Base-by-base conservation (phyloP, 2,329 filamentous ascomycete genomes). In the Dendrostoma leiphaemia region DNA sequence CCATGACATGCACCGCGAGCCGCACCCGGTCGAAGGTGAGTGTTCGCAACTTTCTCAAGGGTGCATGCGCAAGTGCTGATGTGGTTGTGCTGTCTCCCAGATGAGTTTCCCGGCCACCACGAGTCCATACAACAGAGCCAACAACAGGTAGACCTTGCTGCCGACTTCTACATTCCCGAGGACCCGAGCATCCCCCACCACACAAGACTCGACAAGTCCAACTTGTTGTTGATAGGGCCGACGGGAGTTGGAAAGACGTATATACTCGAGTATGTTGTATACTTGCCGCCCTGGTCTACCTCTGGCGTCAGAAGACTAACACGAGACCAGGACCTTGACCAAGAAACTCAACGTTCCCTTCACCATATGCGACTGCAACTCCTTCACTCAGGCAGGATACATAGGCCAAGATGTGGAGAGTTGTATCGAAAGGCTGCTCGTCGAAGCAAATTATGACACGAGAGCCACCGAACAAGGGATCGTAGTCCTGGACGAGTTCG, bases 391-490 rank as follows among this genome's bases (percentile, higher is more conserved):
- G 72, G 93, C 93, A 4, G 93, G 94, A 24, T 99, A 99, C 64
- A 97, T 99, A 62, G 94, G 94, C 28, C 93, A 97, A 67, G 94
- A 99, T 67, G 93, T 93, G n/a, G 94, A 99, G 67, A 87, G 90
- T 1, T 97, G 93, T 63, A 91, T 99, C 37, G 91, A 97, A 65
- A 82, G 94, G 41, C 79, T 99, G 24, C 78, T 99, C 9, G 89
- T 95, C 52, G 91, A 95, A 56, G 86, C 93, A 8, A 93, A 95
- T 68, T 96, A 96, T 69, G 89, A 96, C 62, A 83, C 94, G 26
- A 84, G 85, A 55, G 85, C 88, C 51, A 88, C 91, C 7, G 93
- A 99, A 67, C 84, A 90, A 50, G 94, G 94, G 5, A 97, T 99
- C 53, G 91, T 99, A 44, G 94, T 96, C 53, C 78, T 99, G 19